Conservation (phyloP, 108 stramenopile species). For the Cyclotella baltica region DNA sequence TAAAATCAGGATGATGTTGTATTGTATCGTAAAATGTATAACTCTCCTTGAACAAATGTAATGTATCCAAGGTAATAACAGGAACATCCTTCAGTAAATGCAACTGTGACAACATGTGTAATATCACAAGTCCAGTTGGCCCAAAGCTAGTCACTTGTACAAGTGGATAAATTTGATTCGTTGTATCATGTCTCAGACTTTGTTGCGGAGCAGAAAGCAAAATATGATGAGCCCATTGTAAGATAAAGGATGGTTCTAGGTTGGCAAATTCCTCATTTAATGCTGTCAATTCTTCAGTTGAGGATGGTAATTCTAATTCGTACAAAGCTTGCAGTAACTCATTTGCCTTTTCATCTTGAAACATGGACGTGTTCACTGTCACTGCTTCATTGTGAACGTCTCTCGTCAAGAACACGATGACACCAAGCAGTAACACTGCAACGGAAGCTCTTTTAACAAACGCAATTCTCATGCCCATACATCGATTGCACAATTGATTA, state of each 20-base stretch:
- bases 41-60: slow-evolving; percentile 58
- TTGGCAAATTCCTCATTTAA: slow-evolving; percentile 18
- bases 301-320: slow-evolving; percentile 23
- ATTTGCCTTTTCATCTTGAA: slow-evolving; percentile 6
- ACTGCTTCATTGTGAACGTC: neutral
- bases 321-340: slow-evolving; percentile 31
- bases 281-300: slow-evolving; percentile 2
- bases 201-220: neutral
- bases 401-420: neutral
- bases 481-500: neutral
- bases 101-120: slow-evolving; percentile 33
- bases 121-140: slow-evolving; percentile 54
- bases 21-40: slow-evolving; percentile 47
- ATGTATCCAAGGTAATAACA: slow-evolving; percentile 55
- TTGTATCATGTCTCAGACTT: neutral
- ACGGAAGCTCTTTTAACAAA: neutral
- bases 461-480: neutral
- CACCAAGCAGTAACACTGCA: neutral
- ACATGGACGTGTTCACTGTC: neutral
- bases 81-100: slow-evolving; percentile 35
- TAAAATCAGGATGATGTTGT: neutral
- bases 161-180: slow-evolving; percentile 23
- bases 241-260: slow-evolving; percentile 26
- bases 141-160: slow-evolving; percentile 58
- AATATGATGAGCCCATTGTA: slow-evolving; percentile 35